phyloP scores from a whole-genome alignment of 805 yeast genomes.

The Candida germanica region DNA sequence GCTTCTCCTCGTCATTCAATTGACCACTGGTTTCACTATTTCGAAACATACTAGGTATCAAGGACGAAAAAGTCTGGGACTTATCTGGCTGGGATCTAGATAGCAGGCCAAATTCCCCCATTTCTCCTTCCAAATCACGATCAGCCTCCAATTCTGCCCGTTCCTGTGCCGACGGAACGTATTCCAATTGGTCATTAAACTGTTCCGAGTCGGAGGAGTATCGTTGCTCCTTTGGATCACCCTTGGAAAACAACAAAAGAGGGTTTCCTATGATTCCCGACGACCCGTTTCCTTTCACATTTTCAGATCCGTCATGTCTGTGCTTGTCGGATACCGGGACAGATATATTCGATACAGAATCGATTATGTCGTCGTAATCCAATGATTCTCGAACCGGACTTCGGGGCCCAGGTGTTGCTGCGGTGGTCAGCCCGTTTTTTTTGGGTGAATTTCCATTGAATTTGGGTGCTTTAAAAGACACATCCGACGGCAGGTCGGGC shows the following conservation, averaged over 20 bases:
- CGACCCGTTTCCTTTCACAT: not conserved
- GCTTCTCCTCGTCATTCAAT: conserved; percentile 1
- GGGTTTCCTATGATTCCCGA: conserved; percentile 22
- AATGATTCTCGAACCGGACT: conserved; percentile 13
- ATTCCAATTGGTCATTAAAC: conserved; percentile 13
- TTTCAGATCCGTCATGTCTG: not conserved
- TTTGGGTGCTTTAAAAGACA: conserved; percentile 1
- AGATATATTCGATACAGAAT: conserved; percentile 10
- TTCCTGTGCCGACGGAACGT: conserved; percentile 5
- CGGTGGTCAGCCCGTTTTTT: conserved; percentile 1
- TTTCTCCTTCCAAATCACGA: not conserved
- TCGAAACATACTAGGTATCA: conserved; percentile 16
- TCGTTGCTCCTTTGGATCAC: conserved; percentile 32
- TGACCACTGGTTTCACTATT: conserved; percentile 1
- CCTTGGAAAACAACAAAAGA: conserved; percentile 22
- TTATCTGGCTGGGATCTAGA: not conserved
- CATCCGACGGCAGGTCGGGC: not conserved
- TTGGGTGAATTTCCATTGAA: conserved; percentile 1
- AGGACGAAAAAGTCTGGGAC: conserved; percentile 14
- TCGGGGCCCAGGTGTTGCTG: too few relatives aligned
- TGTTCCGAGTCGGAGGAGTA: conserved; percentile 31
- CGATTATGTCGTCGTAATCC: conserved; percentile 16
- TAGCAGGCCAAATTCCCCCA: not conserved
- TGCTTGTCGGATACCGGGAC: not conserved
- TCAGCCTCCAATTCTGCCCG: conserved; percentile 1